A percentile compares a stretch with the other conserved stretches of the same genome.
Evolutionary conservation across 495 filamentous ascomycete genomes (phyloP).

Genomic region (Aspergillus hancockii): DNA sequence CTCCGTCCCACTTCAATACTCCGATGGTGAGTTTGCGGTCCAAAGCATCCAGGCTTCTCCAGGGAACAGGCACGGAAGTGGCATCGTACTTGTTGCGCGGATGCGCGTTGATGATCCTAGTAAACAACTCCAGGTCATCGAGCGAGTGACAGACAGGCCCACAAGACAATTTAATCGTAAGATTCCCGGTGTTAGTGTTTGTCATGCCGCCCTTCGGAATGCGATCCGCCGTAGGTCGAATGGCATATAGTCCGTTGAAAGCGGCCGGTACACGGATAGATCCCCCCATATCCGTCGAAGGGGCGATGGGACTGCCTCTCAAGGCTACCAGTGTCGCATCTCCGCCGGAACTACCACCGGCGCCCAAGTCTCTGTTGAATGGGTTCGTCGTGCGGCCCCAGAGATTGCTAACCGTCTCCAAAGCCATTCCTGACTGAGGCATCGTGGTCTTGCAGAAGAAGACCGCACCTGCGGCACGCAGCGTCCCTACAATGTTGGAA

Average conservation of each 20-base stretch:
- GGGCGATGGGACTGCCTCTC: neutral
- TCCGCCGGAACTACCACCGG: constrained; percentile 59
- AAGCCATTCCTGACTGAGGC: constrained; percentile 57
- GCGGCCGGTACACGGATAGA: constrained; percentile 35
- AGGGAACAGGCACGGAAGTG: neutral
- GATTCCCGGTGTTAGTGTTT: neutral
- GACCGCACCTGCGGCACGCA: constrained; percentile 45
- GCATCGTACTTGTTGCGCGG: neutral
- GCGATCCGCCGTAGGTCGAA: constrained; percentile 13
- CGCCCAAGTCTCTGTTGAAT: constrained; percentile 42
- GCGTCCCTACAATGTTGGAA: neutral
- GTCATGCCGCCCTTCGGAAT: neutral
- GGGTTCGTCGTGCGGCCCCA: constrained; percentile 58
- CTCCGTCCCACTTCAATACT: neutral
- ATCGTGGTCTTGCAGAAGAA: constrained; percentile 58
- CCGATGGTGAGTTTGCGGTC: neutral
- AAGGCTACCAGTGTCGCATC: constrained; percentile 27
- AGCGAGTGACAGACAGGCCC: neutral
- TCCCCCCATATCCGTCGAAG: constrained; percentile 45
- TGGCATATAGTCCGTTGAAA: constrained; percentile 32
- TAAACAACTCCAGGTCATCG: neutral
- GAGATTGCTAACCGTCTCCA: constrained; percentile 56
- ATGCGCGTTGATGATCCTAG: neutral
- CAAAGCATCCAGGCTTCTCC: neutral
- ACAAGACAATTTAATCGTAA: neutral